A percentile compares a stretch with the other conserved stretches of the same genome.
Conservation (phyloP, 2,329 filamentous ascomycete genomes). For the Magnaporthiopsis incrustans region DNA sequence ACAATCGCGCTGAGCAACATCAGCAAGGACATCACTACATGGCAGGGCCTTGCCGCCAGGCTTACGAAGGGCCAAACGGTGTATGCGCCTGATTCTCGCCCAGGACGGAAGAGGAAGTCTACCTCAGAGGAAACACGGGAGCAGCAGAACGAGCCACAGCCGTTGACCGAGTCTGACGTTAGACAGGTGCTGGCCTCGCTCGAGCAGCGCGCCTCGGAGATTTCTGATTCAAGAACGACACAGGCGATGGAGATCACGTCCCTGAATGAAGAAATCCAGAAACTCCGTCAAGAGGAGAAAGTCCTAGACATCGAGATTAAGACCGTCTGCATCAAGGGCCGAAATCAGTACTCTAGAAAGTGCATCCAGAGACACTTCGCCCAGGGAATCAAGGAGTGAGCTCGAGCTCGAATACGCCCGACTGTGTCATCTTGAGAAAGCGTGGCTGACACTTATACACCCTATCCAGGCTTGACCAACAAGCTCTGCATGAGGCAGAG, state of each 20-base stretch:
- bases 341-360: constrained; percentile 47
- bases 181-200: no score
- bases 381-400: constrained; percentile 45
- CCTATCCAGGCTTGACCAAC: constrained; percentile 40
- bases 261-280: constrained; percentile 18
- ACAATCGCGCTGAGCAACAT: no score
- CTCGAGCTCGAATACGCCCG: constrained; percentile 13
- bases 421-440: constrained; percentile 8
- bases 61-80: neutral
- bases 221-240: constrained; percentile 22
- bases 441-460: neutral
- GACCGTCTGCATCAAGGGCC: constrained; percentile 38
- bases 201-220: no score
- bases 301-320: constrained; percentile 19
- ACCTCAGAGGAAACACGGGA: neutral
- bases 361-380: constrained; percentile 53
- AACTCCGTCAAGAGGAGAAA: constrained; percentile 11
- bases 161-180: no score
- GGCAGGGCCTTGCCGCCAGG: neutral
- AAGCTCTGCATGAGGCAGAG: constrained; percentile 40
- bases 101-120: neutral
- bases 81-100: neutral
- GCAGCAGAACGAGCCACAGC: constrained; percentile 7
- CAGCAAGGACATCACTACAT: neutral
- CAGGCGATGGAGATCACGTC: constrained; percentile 24